phyloP scores from a whole-genome alignment of 768 basidiomycete species.

The Tricholoma sp. region DNA sequence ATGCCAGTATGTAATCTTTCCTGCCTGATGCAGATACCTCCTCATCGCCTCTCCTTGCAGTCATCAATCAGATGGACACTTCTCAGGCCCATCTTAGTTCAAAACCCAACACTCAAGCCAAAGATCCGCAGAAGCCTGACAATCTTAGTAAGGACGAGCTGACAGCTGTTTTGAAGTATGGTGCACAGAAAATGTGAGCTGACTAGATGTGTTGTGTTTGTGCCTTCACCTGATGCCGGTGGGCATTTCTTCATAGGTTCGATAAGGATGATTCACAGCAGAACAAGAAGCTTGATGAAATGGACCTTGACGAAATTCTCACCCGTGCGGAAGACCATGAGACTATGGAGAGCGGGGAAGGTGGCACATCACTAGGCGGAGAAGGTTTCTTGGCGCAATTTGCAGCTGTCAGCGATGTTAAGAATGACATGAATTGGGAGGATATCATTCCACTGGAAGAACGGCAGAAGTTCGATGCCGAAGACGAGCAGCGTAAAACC shows the following conservation, averaged over 20 bases:
- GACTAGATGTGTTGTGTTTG: constrained; percentile 2
- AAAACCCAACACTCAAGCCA: constrained; percentile 53
- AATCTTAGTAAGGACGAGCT: constrained; percentile 95
- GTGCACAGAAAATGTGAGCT: constrained; percentile 91
- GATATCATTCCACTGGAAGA: constrained; percentile 96
- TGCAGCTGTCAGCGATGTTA: constrained; percentile 94
- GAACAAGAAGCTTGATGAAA: constrained; percentile 94
- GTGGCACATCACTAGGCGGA: constrained; percentile 93
- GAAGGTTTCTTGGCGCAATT: constrained; percentile 95
- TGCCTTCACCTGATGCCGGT: background rate
- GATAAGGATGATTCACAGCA: constrained; percentile 94
- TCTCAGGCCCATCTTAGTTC: constrained; percentile 93
- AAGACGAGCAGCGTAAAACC: constrained; percentile 69
- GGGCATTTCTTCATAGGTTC: constrained; percentile 53
- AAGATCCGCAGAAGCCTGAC: constrained; percentile 70
- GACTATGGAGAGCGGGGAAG: constrained; percentile 79
- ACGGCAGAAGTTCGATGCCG: constrained; percentile 76
- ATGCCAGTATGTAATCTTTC: constrained; percentile 70
- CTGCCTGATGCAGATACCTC: background rate
- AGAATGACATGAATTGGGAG: constrained; percentile 99
- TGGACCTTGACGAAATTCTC: constrained; percentile 98
- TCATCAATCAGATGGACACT: constrained; percentile 99
- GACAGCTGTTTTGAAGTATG: constrained; percentile 96
- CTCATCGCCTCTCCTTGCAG: constrained; percentile 34
- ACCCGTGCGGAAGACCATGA: constrained; percentile 97